Percentiles rank a stretch among this genome's conserved stretches.
Conservation (phyloP, 2,329 filamentous ascomycete genomes). For the Exophiala xenobiotica region DNA sequence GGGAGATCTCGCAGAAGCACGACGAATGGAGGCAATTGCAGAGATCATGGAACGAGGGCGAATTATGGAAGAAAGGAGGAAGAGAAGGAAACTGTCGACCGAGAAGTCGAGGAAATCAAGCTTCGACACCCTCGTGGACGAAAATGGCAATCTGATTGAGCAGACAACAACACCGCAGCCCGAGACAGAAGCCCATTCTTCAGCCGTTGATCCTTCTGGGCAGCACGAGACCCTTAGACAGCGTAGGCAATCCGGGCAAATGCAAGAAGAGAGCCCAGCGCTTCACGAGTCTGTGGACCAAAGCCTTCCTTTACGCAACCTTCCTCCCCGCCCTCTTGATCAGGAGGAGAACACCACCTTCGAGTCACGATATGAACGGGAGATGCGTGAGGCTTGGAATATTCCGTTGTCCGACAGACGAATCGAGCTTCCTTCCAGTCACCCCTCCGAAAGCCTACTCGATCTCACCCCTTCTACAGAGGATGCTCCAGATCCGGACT, state of each 20-base stretch:
- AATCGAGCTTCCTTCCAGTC: slow-evolving; percentile 35
- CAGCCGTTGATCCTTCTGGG: slow-evolving; percentile 7
- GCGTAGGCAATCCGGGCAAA: slow-evolving; percentile 1
- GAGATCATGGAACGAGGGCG: slow-evolving; percentile 46
- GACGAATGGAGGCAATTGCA: slow-evolving; percentile 44
- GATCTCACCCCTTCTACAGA: slow-evolving; percentile 50
- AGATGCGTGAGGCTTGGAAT: slow-evolving; percentile 32
- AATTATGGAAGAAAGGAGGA: slow-evolving; percentile 41
- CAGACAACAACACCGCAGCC: neutral
- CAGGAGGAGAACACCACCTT: slow-evolving; percentile 7
- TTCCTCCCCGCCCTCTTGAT: slow-evolving; percentile 9
- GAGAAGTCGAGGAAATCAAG: slow-evolving; percentile 29
- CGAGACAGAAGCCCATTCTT: slow-evolving; percentile 6
- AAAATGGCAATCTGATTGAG: slow-evolving; percentile 12
- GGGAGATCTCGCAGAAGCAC: slow-evolving; percentile 44
- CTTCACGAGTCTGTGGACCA: neutral
- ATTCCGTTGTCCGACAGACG: slow-evolving; percentile 23
- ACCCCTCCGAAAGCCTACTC: slow-evolving; percentile 43
- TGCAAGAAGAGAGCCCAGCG: slow-evolving; percentile 1
- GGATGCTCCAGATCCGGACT: slow-evolving; percentile 34
- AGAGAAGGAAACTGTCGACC: slow-evolving; percentile 27
- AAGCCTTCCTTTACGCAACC: neutral
- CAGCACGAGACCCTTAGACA: slow-evolving; percentile 6
- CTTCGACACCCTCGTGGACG: slow-evolving; percentile 46
- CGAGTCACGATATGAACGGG: slow-evolving; percentile 31